Evolutionary conservation across 1,284 basidiomycete species (phyloP), one percentile per base, ranked within the genome.

Genomic region (Microbotryum saponariae): DNA sequence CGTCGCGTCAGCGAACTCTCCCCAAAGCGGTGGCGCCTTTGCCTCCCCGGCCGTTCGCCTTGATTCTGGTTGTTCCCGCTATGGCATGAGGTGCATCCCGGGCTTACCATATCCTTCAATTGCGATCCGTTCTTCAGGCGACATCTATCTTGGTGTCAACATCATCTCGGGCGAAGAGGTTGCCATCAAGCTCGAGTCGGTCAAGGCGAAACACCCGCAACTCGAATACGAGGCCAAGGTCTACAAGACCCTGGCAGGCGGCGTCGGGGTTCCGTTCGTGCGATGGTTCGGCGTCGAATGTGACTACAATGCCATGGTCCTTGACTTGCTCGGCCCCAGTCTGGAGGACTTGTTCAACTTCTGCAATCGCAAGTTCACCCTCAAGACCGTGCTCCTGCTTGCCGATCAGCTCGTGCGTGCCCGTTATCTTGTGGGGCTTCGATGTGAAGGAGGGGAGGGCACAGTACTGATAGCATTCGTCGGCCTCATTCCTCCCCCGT

Each of bases 151-250:
- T 65, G 96, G 96, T 66, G 93, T 97, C 78, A 97, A 98, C 83
- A 97, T 98, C 79, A 97, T 98, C 76, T 97, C 93, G n/a, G 94
- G 94, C 56, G 93, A 99, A 77, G 94, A 97, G 77, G 96, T 98
- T 63, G 96, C 93, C 74, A 97, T 98, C 84, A 98, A 99, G 80
- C 88, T 99, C 72, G 96, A 98, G 79, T 97, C 92, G 1, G 91
- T 97, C 79, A 98, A 98, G 79, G 94, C 96, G 71, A 98, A 98
- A 79, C 93, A 97, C 74, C 94, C 96, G n/a, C 96, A 98, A 79
- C 88, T 98, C 73, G 94, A 98, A 78, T 97, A 99, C 75, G 94
- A 98, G 69, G 77, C 71, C 21, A 73, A 73, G 63, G 71, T 73
- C 14, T 73, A 73, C 70, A 71, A 72, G 85, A 93, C 91, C 25